Conservation (phyloP, 106 monocot genomes). For the Phalaenopsis equestris region DNA sequence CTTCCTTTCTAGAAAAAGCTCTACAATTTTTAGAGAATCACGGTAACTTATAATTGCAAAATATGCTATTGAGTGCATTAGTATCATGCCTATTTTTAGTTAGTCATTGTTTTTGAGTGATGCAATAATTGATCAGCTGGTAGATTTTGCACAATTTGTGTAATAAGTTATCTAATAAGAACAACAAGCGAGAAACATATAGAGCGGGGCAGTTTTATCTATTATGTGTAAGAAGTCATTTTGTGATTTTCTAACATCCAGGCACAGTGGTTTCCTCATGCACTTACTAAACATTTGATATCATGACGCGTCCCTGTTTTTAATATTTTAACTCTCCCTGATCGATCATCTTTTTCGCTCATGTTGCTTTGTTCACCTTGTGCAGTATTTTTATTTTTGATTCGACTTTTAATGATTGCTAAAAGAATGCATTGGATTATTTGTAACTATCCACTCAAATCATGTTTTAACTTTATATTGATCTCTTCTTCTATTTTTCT, state of each 20-base stretch:
- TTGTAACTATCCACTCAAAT: not conserved
- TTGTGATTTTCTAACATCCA: too few relatives aligned
- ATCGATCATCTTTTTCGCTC: too few relatives aligned
- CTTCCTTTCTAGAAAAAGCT: slow-evolving; percentile 93
- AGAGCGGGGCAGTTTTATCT: too few relatives aligned
- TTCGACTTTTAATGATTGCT: too few relatives aligned
- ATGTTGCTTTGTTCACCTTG: too few relatives aligned
- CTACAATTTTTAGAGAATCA: slow-evolving; percentile 78
- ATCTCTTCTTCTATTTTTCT: not conserved
- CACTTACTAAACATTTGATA: too few relatives aligned
- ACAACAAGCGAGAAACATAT: not conserved
- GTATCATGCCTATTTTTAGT: not conserved
- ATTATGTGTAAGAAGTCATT: too few relatives aligned
- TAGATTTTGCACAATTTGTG: not conserved
- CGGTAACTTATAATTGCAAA: slow-evolving; percentile 34
- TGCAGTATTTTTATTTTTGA: too few relatives aligned
- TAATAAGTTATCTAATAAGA: not conserved
- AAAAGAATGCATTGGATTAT: too few relatives aligned
- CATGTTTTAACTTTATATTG: not conserved
- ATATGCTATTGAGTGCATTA: not conserved
- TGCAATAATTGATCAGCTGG: not conserved
- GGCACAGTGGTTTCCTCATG: too few relatives aligned
- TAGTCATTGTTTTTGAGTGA: not conserved
- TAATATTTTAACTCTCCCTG: too few relatives aligned
- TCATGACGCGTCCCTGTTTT: too few relatives aligned